Conservation (phyloP, 352 stramenopile genomes). For the Thraustochytrium striatum region DNA sequence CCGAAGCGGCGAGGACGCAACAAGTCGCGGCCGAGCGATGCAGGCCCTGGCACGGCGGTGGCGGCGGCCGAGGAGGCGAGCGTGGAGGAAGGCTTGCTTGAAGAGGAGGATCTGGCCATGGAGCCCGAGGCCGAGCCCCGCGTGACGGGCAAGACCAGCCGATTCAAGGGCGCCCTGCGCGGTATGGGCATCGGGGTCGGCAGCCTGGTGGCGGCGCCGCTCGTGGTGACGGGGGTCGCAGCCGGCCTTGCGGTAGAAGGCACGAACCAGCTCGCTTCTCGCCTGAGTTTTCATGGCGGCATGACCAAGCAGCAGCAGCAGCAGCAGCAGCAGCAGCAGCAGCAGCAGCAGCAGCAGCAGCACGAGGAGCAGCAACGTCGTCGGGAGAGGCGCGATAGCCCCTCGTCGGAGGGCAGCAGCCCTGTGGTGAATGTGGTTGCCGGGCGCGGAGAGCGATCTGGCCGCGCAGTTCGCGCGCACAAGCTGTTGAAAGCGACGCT, state of each 20-base stretch:
- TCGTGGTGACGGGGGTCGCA: background rate
- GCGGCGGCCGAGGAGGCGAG: background rate
- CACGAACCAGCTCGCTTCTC: background rate
- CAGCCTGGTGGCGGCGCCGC: background rate
- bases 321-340: background rate
- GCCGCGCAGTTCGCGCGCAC: background rate
- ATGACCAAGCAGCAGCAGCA: background rate
- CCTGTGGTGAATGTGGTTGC: background rate
- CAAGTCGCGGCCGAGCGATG: too few relatives aligned
- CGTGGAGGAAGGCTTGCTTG: background rate
- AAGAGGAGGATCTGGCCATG: too few relatives aligned
- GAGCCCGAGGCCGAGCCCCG: background rate
- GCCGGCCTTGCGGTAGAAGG: too few relatives aligned
- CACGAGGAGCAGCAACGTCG: background rate
- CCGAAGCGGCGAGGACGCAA: too few relatives aligned
- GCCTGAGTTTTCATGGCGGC: too few relatives aligned
- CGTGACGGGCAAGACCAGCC: background rate
- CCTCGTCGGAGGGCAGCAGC: background rate
- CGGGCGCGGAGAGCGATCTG: background rate
- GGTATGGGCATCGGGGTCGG: background rate
- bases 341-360: background rate
- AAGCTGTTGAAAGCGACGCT: background rate
- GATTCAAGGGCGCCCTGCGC: background rate
- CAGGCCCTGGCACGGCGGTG: too few relatives aligned
- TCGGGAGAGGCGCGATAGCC: background rate